phyloP scores from a whole-genome alignment of 2,329 filamentous ascomycete genomes.

The Phialophora tarda region DNA sequence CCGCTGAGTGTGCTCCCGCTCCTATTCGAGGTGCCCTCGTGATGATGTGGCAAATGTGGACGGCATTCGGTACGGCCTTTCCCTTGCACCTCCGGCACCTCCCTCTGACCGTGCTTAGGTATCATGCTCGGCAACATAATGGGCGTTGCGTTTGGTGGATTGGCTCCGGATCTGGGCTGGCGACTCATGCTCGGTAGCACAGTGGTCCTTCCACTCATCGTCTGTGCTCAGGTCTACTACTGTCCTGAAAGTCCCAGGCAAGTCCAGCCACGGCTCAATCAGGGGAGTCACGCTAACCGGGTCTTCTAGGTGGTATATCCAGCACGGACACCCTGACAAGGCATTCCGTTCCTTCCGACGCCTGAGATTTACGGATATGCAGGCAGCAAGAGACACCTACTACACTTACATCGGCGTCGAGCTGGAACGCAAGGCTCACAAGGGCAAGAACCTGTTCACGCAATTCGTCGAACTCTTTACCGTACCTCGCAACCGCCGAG shows the following conservation, averaged over 20 bases:
- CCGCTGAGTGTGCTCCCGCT: constrained; percentile 55
- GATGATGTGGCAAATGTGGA: constrained; percentile 61
- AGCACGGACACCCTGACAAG: constrained; percentile 52
- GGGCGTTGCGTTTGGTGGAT: constrained; percentile 54
- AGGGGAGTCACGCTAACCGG: neutral
- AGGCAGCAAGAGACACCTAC: constrained; percentile 63
- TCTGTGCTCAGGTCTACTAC: constrained; percentile 66
- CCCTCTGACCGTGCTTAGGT: constrained; percentile 11
- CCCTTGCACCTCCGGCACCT: neutral
- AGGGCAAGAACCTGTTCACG: constrained; percentile 58
- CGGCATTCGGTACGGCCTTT: constrained; percentile 46
- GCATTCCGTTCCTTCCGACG: constrained; percentile 57
- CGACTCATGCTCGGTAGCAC: constrained; percentile 72
- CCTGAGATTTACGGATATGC: constrained; percentile 57
- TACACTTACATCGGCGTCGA: constrained; percentile 65
- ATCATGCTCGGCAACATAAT: constrained; percentile 57
- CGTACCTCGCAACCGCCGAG: constrained; percentile 67
- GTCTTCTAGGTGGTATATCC: constrained; percentile 48
- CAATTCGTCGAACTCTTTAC: constrained; percentile 65
- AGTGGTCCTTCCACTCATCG: constrained; percentile 64
- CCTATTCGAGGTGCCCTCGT: constrained; percentile 58
- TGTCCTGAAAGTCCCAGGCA: constrained; percentile 64
- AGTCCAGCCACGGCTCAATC: constrained; percentile 29
- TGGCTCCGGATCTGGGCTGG: constrained; percentile 63
- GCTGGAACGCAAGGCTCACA: constrained; percentile 61